Evolutionary conservation across 2,329 filamentous ascomycete genomes (phyloP).

Genomic region (Penicillium sp.): DNA sequence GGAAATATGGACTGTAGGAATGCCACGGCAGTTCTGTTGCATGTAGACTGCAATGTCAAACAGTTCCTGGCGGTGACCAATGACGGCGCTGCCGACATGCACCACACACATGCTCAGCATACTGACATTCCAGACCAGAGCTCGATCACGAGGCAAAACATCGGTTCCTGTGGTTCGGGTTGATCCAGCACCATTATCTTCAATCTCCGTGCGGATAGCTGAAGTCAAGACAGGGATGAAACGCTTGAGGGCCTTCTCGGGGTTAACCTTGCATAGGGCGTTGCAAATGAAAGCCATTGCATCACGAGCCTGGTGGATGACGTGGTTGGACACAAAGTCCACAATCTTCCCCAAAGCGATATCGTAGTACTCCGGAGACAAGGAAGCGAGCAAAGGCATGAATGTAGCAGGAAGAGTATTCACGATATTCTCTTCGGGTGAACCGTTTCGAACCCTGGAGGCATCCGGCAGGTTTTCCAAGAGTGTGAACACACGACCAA

Average conservation of each 20-base stretch:
- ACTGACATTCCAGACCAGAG: slow-evolving; percentile 93
- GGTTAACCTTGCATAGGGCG: slow-evolving; percentile 90
- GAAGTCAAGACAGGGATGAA: slow-evolving; percentile 87
- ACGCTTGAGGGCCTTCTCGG: slow-evolving; percentile 85
- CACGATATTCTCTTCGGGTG: slow-evolving; percentile 94
- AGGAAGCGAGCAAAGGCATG: slow-evolving; percentile 80
- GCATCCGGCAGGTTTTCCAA: slow-evolving; percentile 93
- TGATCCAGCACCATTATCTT: slow-evolving; percentile 92
- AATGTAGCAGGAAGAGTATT: slow-evolving; percentile 91
- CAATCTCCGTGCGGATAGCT: slow-evolving; percentile 93
- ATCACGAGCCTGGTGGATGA: slow-evolving; percentile 94
- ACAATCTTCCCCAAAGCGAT: slow-evolving; percentile 88
- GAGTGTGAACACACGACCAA: slow-evolving; percentile 92
- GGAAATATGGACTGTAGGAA: slow-evolving; percentile 92
- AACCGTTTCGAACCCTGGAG: slow-evolving; percentile 79
- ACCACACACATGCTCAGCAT: slow-evolving; percentile 98
- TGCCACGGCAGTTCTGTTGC: slow-evolving; percentile 90
- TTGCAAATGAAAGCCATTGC: slow-evolving; percentile 99
- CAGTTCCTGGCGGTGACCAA: slow-evolving; percentile 84
- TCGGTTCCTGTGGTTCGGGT: slow-evolving; percentile 91
- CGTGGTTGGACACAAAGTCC: slow-evolving; percentile 86
- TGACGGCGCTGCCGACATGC: slow-evolving; percentile 84
- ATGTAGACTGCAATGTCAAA: slow-evolving; percentile 92
- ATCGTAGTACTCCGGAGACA: slow-evolving; percentile 92
- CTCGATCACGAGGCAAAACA: slow-evolving; percentile 86